Percentiles rank a stretch among this genome's conserved stretches.
Conservation (phyloP, 495 filamentous ascomycete species). For the Parathielavia hyrcaniae region DNA sequence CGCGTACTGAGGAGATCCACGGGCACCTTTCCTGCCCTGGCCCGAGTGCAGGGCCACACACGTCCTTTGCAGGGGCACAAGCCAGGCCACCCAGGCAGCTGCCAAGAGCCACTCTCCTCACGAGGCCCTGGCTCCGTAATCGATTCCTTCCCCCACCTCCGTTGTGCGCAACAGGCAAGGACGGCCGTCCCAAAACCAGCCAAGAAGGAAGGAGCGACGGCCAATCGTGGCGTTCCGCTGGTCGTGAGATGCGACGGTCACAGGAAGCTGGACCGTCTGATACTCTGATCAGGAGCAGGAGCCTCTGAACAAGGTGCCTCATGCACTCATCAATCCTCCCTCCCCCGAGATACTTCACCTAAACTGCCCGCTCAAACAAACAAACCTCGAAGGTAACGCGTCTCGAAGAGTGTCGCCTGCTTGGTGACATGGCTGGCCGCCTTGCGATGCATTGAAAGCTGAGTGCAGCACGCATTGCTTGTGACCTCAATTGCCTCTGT, state of each 20-base stretch:
- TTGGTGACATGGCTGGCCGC: conserved; percentile 8
- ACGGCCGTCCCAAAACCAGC: conserved; percentile 18
- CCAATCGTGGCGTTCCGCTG: conserved; percentile 20
- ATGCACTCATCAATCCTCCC: no score
- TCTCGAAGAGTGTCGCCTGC: conserved; percentile 4
- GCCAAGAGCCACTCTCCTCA: conserved; percentile 22
- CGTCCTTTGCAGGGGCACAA: conserved; percentile 14
- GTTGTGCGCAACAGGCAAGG: conserved; percentile 24
- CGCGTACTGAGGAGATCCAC: conserved; percentile 20
- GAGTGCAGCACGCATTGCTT: not conserved
- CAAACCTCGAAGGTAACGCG: not conserved
- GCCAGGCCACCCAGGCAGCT: conserved; percentile 24
- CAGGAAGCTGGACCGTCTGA: not conserved
- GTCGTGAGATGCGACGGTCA: conserved; percentile 18
- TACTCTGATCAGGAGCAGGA: not conserved
- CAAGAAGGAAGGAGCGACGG: conserved; percentile 19
- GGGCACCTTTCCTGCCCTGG: conserved; percentile 27
- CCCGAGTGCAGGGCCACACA: conserved; percentile 21
- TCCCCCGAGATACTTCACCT: no score
- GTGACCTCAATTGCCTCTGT: not conserved
- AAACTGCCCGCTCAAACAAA: not conserved
- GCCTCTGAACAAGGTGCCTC: not conserved
- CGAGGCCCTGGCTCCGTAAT: conserved; percentile 23
- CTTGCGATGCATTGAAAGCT: not conserved
- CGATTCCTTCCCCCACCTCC: conserved; percentile 14